These are phyloP conservation scores for Fusarium anthophilum DNA, from an alignment of 2,329 filamentous ascomycete genomes.

Conservation along the genomic window DNA sequence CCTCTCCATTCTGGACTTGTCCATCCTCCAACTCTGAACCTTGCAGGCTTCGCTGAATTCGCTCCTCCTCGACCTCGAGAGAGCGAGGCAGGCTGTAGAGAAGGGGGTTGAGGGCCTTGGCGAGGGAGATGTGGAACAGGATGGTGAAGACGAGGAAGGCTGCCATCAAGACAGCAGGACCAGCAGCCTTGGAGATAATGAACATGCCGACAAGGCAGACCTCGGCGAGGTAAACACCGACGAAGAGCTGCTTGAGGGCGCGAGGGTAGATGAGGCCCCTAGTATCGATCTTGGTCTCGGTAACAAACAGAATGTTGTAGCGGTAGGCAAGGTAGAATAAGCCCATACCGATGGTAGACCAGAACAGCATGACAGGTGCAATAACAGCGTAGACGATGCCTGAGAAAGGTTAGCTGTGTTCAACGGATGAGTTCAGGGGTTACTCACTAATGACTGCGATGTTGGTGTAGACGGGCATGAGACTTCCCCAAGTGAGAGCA, in stretches of 20 bases:
- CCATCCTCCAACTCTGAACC: conserved; percentile 42
- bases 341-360: conserved; percentile 78
- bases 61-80: conserved; percentile 54
- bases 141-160: conserved; percentile 79
- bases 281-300: conserved; percentile 82
- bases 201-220: conserved; percentile 86
- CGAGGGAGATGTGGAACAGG: conserved; percentile 79
- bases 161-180: conserved; percentile 79
- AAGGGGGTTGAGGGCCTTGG: conserved; percentile 74
- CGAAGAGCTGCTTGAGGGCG: conserved; percentile 85
- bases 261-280: conserved; percentile 89
- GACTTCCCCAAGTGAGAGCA: conserved; percentile 78
- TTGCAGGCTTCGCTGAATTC: conserved; percentile 46
- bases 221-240: conserved; percentile 82
- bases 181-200: conserved; percentile 71
- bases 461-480: conserved; percentile 79
- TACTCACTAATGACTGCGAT: conserved; percentile 73
- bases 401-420: conserved; percentile 40
- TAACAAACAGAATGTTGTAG: conserved; percentile 87
- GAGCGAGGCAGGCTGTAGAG: conserved; percentile 77
- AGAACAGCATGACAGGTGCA: conserved; percentile 82
- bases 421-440: no score
- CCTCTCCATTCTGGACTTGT: conserved; percentile 20
- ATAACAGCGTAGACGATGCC: conserved; percentile 84
- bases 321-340: conserved; percentile 87